Evolutionary conservation across 1,139 yeast species (phyloP), one percentile per base, ranked within the genome.

Genomic region (Taphrina populina): DNA sequence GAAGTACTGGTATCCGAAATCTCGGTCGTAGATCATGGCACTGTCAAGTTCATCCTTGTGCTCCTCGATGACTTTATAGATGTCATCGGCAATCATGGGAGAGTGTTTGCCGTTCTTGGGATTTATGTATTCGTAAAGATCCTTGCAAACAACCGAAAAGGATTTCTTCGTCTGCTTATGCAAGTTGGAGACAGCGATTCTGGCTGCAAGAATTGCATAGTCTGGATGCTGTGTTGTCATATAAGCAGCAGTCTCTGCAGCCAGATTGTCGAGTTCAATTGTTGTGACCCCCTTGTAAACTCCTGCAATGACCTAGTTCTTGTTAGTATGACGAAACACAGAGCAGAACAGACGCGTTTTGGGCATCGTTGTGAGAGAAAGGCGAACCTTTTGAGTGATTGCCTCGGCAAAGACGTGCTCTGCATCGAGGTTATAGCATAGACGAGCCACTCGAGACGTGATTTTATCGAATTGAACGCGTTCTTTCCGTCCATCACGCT

Each of bases 221-320:
- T 92, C 97, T 20, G 97, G 97, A 70, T 92, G 98, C 60, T 59
- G 60, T 6, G 97, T 92, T 61, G 96, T 87, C 95, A 90, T 84
- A 66, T 86, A 84, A 40, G 97, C 97, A 58, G 96, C 94, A 36
- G 97, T 88, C 73, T 92, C 98, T 39, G 96, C 96, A 51, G 96
- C 95, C 58, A 92, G 78, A 72, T 92, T 88, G 65, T 86, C 92
- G 62, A 90, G 78, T 70, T 88, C 97, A 62, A 86, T 80, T 58
- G 98, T 92, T 66, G 92, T 88, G 56, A 92, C 98, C 65, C 98
- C 98, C 67, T 88, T 95, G 73, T 88, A 88, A 56, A 88, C 95
- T 64, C 95, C 96, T 23, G 90, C 79, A 62, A 86, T 86, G 63
- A 86, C 88, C 54, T 49, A 29, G 17, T 15, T 30, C 39, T 23